phyloP scores from a whole-genome alignment of 2,329 filamentous ascomycete species.

The Aspergillus sp. region DNA sequence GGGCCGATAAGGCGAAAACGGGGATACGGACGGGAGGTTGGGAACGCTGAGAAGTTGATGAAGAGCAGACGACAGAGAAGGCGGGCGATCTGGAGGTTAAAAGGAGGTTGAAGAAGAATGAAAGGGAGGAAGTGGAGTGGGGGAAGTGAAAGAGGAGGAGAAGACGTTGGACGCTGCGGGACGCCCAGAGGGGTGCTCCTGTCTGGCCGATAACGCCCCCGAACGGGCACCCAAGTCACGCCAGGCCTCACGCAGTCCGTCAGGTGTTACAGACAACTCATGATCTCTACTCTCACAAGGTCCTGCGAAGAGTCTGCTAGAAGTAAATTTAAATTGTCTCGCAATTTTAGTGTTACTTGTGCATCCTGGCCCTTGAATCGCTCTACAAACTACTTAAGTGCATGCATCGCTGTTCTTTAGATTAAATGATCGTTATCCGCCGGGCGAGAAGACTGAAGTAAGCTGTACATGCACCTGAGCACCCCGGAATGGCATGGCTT shows the following conservation, averaged over 20 bases:
- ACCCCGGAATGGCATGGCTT: neutral
- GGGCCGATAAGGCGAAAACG: conserved; percentile 6
- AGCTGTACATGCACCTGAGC: no score
- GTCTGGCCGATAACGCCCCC: conserved; percentile 1
- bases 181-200: conserved; percentile 7
- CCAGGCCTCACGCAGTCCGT: neutral
- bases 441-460: no score
- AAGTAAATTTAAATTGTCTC: neutral
- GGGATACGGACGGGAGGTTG: conserved; percentile 5
- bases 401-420: neutral
- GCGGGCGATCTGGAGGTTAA: neutral
- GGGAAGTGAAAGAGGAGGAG: neutral
- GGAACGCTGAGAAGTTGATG: neutral
- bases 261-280: neutral
- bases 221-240: conserved; percentile 6
- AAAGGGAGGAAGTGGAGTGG: conserved; percentile 1
- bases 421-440: neutral
- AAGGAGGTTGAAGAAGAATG: neutral
- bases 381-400: neutral
- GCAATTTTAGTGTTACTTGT: neutral
- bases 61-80: neutral
- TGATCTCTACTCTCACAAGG: neutral
- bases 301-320: neutral
- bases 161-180: neutral
- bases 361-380: neutral